phyloP scores from a whole-genome alignment of 495 filamentous ascomycete species.

The Neurospora sp. region DNA sequence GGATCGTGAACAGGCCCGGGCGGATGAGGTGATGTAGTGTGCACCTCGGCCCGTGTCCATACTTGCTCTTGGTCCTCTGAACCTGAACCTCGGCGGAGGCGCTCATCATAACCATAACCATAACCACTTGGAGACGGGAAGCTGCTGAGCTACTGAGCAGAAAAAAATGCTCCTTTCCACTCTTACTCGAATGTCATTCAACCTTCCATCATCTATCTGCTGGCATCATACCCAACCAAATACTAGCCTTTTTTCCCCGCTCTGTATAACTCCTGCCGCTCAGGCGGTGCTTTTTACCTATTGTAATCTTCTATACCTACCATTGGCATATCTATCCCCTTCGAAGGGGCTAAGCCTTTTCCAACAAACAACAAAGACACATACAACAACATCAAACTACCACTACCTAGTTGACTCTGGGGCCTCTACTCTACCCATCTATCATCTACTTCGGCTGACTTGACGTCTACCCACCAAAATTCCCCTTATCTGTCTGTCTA shows the following conservation, averaged over 20 bases:
- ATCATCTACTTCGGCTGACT: background rate
- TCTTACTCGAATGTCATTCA: background rate
- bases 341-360: background rate
- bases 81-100: background rate
- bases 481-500: background rate
- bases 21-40: slow-evolving; percentile 25
- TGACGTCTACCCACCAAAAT: background rate
- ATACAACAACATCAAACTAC: background rate
- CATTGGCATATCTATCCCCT: background rate
- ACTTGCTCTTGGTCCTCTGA: slow-evolving; percentile 6
- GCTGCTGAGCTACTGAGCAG: background rate
- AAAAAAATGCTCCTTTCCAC: background rate
- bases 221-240: background rate
- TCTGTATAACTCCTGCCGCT: background rate
- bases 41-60: slow-evolving; percentile 15
- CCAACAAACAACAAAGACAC: background rate
- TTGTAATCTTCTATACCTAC: background rate
- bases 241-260: background rate
- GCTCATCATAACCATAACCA: background rate
- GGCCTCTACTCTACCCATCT: background rate
- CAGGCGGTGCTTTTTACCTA: background rate
- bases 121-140: background rate
- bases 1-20: slow-evolving; percentile 18
- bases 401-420: no score
- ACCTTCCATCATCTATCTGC: background rate